Evolutionary conservation across 495 filamentous ascomycete genomes (phyloP).

Genomic region (Hamigera avellanea): DNA sequence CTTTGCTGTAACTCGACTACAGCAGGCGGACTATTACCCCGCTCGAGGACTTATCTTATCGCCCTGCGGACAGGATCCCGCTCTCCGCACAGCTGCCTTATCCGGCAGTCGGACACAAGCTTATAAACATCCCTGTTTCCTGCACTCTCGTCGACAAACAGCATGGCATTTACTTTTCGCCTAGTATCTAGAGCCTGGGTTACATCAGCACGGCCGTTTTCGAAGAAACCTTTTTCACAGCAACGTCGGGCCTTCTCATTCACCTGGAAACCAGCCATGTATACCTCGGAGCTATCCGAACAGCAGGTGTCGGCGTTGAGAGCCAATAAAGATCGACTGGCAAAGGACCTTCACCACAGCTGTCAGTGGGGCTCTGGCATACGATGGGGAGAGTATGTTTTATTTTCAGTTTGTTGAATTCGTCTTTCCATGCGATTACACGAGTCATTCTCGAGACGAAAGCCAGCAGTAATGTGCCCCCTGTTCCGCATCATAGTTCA

Average conservation of each 20-base stretch:
- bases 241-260: conserved; percentile 14
- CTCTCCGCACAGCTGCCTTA: not conserved
- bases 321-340: conserved; percentile 48
- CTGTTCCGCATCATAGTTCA: no score
- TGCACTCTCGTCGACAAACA: not conserved
- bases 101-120: not conserved
- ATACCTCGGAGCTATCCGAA: conserved; percentile 29
- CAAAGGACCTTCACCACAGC: conserved; percentile 50
- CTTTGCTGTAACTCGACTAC: no score
- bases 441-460: no score
- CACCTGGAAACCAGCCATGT: conserved; percentile 20
- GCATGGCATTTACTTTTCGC: not conserved
- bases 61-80: no score
- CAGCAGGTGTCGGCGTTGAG: conserved; percentile 34
- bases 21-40: not conserved
- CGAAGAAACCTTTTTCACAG: conserved; percentile 1
- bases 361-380: conserved; percentile 57
- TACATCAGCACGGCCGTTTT: not conserved
- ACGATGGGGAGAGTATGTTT: conserved; percentile 50
- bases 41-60: conserved; percentile 6
- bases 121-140: conserved; percentile 1
- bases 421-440: no score
- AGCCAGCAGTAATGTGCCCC: no score
- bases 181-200: not conserved
- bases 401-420: not conserved